Evolutionary conservation across 2,329 filamentous ascomycete genomes (phyloP), one percentile per base, ranked within the genome.

Genomic region (Aspergillus ochraceus): DNA sequence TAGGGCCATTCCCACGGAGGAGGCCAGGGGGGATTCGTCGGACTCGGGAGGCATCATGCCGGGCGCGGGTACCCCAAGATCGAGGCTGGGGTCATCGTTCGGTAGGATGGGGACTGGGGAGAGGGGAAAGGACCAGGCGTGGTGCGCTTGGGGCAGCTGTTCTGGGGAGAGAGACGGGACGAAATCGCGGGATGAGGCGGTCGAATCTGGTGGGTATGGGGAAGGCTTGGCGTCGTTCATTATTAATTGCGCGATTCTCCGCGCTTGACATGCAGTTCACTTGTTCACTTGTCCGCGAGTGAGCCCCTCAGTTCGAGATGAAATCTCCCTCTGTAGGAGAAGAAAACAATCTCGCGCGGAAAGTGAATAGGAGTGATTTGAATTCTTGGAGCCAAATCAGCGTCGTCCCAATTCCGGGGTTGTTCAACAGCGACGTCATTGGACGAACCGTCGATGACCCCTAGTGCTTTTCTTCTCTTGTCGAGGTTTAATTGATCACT

Each of bases 31-130:
- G 60, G 68, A 71, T 42, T 71, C 69, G 60, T 69, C 69, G 64
- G 71, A 70, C 56, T 74, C 70, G 65, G 70, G 67, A 66, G 69
- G 70, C 62, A 71, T 76, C 72, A 76, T 74, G 71, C 73, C 67
- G 73, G 74, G 72, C 68, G 68, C 68, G 64, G 72, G 64, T 74
- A 74, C 72, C 70, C 70, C 69, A 71, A 64, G 62, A 66, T 60
- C 66, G 63, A 70, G 59, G 58, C 63, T 60, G 58, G 67, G 69
- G 65, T 71, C 74, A 76, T 76, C 64, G 62, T 76, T 74, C 61
- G 64, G 61, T 47, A 62, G 55, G 50, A 62, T 49, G 57, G 60
- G 52, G 49, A 47, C 39, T 52, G 11, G 26, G 45, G 50, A 61
- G 36, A 54, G 54, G 54, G 36, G 55, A 17, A 49, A 52, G 51